phyloP scores from a whole-genome alignment of 768 basidiomycete genomes.

The Boletus subcaerulescens region DNA sequence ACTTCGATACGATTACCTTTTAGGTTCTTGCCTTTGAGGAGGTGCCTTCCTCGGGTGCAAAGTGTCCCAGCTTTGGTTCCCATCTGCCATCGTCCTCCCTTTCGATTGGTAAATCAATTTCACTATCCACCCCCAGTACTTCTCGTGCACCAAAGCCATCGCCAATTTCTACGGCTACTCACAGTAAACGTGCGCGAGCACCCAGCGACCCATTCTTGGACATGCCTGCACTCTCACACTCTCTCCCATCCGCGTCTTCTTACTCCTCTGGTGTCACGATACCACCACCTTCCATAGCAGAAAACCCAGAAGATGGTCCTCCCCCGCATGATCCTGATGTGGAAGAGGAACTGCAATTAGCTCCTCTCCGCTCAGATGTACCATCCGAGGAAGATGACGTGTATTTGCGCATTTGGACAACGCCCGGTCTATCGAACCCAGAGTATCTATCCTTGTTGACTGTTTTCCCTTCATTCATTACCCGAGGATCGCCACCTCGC shows the following conservation, averaged over 20 bases:
- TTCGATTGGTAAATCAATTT: slow-evolving; percentile 55
- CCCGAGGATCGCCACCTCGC: slow-evolving; percentile 65
- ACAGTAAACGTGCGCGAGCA: slow-evolving; percentile 65
- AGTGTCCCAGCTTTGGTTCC: slow-evolving; percentile 30
- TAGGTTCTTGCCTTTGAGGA: slow-evolving; percentile 78
- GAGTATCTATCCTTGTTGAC: slow-evolving; percentile 67
- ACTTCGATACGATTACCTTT: slow-evolving; percentile 4
- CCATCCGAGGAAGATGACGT: slow-evolving; percentile 41
- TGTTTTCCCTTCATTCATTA: slow-evolving; percentile 76
- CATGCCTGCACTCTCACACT: slow-evolving; percentile 57
- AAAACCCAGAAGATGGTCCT: slow-evolving; percentile 40
- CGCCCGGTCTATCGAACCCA: slow-evolving; percentile 73
- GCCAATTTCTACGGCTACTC: slow-evolving; percentile 41
- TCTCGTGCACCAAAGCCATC: slow-evolving; percentile 35
- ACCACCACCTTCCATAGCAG: slow-evolving; percentile 34
- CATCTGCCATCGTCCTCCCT: slow-evolving; percentile 43
- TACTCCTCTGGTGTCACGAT: slow-evolving; percentile 37
- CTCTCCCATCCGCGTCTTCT: slow-evolving; percentile 53
- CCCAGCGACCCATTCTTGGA: slow-evolving; percentile 81
- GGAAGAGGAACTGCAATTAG: slow-evolving; percentile 35
- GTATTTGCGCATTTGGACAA: slow-evolving; percentile 75
- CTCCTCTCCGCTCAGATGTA: slow-evolving; percentile 33
- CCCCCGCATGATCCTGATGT: slow-evolving; percentile 30
- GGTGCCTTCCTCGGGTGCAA: slow-evolving; percentile 34
- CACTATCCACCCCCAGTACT: slow-evolving; percentile 37